phyloP scores from a whole-genome alignment of 371 early-diverging fungal species.

The Dinochytrium kinnereticum region DNA sequence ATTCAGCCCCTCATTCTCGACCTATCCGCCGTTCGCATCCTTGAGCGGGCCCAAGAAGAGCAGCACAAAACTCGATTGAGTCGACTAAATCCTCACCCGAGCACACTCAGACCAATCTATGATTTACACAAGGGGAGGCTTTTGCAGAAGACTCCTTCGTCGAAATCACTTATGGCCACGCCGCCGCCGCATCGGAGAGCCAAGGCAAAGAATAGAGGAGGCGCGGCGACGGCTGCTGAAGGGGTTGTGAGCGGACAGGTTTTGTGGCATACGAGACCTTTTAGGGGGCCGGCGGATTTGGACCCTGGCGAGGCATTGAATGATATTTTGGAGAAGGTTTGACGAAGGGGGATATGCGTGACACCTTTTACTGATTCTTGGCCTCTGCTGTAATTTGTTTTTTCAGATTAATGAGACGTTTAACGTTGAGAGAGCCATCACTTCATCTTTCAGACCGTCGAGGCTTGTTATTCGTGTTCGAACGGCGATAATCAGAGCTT shows the following conservation, averaged over 20 bases:
- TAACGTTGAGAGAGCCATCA: conserved; percentile 10
- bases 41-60: neutral
- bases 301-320: conserved; percentile 13
- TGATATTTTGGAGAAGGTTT: conserved; percentile 10
- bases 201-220: neutral
- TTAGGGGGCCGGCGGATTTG: neutral
- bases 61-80: neutral
- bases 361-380: neutral
- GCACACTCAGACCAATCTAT: neutral
- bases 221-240: neutral
- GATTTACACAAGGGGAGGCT: neutral
- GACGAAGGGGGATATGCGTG: neutral
- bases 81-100: neutral
- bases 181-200: conserved; percentile 8
- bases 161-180: neutral
- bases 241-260: neutral
- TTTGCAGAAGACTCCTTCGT: conserved; percentile 8
- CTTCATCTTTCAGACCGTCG: neutral
- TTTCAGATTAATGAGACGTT: conserved; percentile 13
- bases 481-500: neutral
- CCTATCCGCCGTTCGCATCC: conserved; percentile 25
- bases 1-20: conserved; percentile 74
- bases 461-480: neutral
- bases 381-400: neutral
- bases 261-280: conserved; percentile 6